phyloP scores from a whole-genome alignment of 2,329 filamentous ascomycete genomes.

The Calonectria hongkongensis region DNA sequence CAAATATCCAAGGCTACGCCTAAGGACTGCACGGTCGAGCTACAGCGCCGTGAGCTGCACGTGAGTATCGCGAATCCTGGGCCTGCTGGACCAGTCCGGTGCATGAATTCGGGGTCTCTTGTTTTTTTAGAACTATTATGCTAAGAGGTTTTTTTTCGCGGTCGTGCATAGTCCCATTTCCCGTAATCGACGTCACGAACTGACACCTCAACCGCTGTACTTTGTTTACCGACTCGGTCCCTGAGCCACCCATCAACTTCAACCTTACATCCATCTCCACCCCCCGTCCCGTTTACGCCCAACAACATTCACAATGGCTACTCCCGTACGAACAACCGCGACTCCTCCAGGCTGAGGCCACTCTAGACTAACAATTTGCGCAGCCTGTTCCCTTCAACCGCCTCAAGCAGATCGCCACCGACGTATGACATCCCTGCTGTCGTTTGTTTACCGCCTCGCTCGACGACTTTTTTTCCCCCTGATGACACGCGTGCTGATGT shows the following conservation, averaged over 20 bases:
- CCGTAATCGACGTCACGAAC: conserved; percentile 53
- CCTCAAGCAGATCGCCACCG: conserved; percentile 89
- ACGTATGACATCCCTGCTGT: conserved; percentile 72
- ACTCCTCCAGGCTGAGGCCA: background rate
- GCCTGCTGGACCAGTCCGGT: conserved; percentile 35
- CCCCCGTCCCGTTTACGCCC: conserved; percentile 38
- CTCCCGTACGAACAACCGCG: conserved; percentile 57
- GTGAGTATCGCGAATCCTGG: conserved; percentile 38
- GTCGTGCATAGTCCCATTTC: conserved; percentile 45
- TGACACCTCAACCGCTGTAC: conserved; percentile 48
- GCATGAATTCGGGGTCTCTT: conserved; percentile 39
- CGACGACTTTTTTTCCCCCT: conserved; percentile 27
- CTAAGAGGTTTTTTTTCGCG: conserved; percentile 42
- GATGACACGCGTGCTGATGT: conserved; percentile 41
- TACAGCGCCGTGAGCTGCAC: conserved; percentile 40
- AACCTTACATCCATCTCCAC: conserved; percentile 51
- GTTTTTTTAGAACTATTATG: conserved; percentile 38
- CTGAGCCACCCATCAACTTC: conserved; percentile 51
- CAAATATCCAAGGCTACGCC: conserved; percentile 40
- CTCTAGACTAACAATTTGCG: conserved; percentile 47
- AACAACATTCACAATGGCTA: conserved; percentile 59
- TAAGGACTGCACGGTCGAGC: conserved; percentile 32
- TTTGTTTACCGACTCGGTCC: conserved; percentile 57
- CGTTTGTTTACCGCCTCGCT: conserved; percentile 49
- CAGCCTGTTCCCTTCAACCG: conserved; percentile 86